A percentile compares a stretch with the other conserved stretches of the same genome.
These are phyloP conservation scores for Epithemia pelagica DNA, from an alignment of 108 stramenopile species.

Conservation along the genomic window DNA sequence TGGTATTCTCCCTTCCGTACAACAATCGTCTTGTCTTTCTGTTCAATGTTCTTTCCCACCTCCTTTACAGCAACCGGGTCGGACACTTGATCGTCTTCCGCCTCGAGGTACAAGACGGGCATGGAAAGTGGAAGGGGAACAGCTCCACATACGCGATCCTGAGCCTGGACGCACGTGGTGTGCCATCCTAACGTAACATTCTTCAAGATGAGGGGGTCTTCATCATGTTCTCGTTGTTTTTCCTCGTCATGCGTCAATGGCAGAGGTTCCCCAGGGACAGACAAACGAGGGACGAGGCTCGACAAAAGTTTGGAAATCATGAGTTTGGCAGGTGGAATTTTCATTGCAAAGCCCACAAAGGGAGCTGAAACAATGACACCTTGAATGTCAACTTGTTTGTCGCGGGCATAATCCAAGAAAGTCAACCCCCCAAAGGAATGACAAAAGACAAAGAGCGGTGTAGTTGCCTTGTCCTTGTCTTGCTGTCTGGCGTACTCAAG, in stretches of 20 bases:
- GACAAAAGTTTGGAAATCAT: constrained; percentile 3
- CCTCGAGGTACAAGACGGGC: constrained; percentile 11
- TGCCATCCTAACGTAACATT: constrained; percentile 18
- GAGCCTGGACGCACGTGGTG: constrained; percentile 2
- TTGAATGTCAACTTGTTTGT: neutral
- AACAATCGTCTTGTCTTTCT: constrained; percentile 11
- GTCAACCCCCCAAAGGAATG: constrained; percentile 21
- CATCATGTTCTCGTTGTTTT: constrained; percentile 16
- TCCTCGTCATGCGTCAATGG: constrained; percentile 9
- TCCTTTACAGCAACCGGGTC: constrained; percentile 1
- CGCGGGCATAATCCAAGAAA: constrained; percentile 8
- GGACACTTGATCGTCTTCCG: constrained; percentile 14
- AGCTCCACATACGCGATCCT: constrained; percentile 4
- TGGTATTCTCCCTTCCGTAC: constrained; percentile 13
- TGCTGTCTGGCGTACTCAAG: neutral
- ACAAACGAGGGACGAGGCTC: neutral
- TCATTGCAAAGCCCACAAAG: constrained; percentile 7
- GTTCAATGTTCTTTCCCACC: constrained; percentile 2
- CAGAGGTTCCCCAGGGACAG: constrained; percentile 11
- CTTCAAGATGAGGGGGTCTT: constrained; percentile 5
- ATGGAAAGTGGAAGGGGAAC: constrained; percentile 6
- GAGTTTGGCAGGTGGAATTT: neutral
- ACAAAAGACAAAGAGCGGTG: constrained; percentile 15
- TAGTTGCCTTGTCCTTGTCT: neutral
- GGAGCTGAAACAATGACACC: constrained; percentile 18